Evolutionary conservation across 169 alveolate genomes (phyloP), one percentile per base, ranked within the genome.

Genomic region (Plasmodium vinckei): DNA sequence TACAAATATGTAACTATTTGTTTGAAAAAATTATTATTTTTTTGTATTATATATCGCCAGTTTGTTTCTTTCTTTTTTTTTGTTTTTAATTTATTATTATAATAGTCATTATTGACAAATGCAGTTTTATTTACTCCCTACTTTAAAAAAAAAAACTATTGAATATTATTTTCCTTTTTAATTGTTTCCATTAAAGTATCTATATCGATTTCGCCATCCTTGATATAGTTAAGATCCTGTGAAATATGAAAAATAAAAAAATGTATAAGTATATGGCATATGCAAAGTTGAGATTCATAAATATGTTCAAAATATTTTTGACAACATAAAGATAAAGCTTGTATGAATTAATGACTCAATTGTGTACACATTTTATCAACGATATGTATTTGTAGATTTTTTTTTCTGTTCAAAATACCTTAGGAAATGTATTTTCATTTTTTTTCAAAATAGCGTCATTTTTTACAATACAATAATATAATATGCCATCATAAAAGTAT

Each of bases 171-270:
- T 79, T 65, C 82, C 49, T 42, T 49, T 79, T 79, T 79, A 27
- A 79, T 65, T 25, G 89, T 79, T 23, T 79, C 61, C 53, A 79
- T 53, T 54, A 79, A 47, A 54, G 23, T 64, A 46, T 79, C 89
- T 1, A 79, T 79, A 70, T 79, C 89, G 42, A 79, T 79, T 79
- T 79, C 89, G 12, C 89, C 89, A 4, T 79, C 89, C 44, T 67
- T 79, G 61, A 79, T 59, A 56, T 79, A 79, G 51, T 54, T 64
- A 19, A 79, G 47, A 39, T 79, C 89, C 89, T 79, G 47, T 2
- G 39, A 1, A 6, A 54, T 10, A 4, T 33, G 17, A 23, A 61
- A 46, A 75, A 63, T 9, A 57, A 21, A 53, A 19, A 23, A 69
- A 17, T 19, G 53, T 25, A 51, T 13, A 44, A 19, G 4, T 12